These are phyloP conservation scores for Alopecurus myosuroides DNA, from an alignment of 176 grass and related monocot species.

Conservation along the genomic window DNA sequence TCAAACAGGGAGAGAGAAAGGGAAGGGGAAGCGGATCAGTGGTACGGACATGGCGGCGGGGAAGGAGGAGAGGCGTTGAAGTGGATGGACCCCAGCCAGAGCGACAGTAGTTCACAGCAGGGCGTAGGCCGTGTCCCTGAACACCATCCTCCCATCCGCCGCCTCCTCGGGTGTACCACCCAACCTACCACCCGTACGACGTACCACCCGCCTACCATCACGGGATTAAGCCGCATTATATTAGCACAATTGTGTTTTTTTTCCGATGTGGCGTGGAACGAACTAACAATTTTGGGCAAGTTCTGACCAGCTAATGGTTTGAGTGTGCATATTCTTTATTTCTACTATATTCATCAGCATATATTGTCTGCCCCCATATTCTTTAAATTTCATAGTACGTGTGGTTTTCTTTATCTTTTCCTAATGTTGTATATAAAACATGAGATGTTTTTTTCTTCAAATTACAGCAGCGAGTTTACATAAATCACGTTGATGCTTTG, in stretches of 20 bases:
- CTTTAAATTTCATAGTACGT: neutral
- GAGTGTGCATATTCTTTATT: neutral
- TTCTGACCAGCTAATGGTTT: neutral
- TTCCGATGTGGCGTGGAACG: neutral
- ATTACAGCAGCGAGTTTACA: neutral
- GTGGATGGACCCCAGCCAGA: conserved; percentile 93
- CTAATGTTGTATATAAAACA: neutral
- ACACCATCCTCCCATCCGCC: conserved; percentile 34
- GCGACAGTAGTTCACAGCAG: conserved; percentile 53
- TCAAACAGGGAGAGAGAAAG: neutral
- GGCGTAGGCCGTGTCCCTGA: conserved; percentile 58
- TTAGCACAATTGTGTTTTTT: neutral
- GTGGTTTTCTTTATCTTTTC: neutral
- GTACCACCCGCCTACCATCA: no score
- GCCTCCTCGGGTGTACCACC: conserved; percentile 1
- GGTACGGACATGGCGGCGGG: conserved; percentile 54
- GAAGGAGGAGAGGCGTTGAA: conserved; percentile 66
- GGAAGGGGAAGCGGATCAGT: no score
- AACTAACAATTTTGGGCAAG: neutral
- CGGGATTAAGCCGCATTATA: no score
- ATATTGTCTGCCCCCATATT: neutral
- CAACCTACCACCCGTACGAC: no score
- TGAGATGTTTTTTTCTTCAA: neutral
- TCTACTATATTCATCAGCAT: neutral
- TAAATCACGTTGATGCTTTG: neutral